These are phyloP conservation scores for Lathyrus tuberosus DNA, from an alignment of 306 rosid genomes.

Conservation along the genomic window DNA sequence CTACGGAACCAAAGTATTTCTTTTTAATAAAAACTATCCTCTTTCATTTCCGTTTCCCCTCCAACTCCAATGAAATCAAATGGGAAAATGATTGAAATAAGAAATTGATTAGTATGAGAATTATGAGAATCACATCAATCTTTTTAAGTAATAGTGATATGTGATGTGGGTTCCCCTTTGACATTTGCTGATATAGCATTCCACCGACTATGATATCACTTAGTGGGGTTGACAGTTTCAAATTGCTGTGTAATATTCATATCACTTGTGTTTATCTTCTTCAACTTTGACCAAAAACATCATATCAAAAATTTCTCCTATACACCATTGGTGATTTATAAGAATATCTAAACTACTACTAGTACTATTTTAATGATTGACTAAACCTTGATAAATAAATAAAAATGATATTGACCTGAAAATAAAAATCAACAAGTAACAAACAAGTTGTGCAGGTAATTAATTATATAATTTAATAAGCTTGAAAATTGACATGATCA, in stretches of 20 bases:
- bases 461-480: no score
- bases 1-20: no score
- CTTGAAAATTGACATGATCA: neutral
- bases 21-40: no score
- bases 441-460: neutral
- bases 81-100: neutral
- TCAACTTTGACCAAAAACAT: constrained; percentile 29
- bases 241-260: neutral
- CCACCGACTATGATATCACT: neutral
- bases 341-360: neutral
- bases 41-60: no score
- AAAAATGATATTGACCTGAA: constrained; percentile 3
- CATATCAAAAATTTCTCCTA: neutral
- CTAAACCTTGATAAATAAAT: neutral
- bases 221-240: constrained; percentile 11
- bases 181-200: no score
- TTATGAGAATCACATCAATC: no score
- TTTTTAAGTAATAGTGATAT: no score
- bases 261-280: constrained; percentile 39
- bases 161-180: no score
- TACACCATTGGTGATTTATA: neutral
- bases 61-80: no score
- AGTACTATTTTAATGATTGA: constrained; percentile 30
- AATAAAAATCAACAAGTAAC: neutral
- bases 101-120: constrained; percentile 19